Base-by-base conservation (phyloP, 192 early-diverging fungal species). In the Coemansia nantahalensis region DNA sequence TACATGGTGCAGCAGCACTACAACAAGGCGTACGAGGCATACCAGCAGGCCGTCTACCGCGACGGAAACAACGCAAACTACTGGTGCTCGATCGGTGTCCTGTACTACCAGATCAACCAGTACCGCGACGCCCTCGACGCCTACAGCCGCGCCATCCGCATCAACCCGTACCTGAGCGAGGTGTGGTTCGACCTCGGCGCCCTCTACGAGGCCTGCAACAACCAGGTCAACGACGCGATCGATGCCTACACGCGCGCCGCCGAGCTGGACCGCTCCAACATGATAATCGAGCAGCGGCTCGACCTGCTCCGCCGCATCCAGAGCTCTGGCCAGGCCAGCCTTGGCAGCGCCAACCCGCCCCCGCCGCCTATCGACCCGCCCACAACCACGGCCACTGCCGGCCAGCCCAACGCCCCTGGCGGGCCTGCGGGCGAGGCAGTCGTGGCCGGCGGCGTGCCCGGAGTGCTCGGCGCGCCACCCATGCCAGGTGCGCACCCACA, bases 151-250 rank as follows among this genome's bases (percentile, higher is more conserved):
- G 97, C 95, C 2, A 93, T 97, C 50, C 86, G 91, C 39, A 80
- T 96, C 34, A 93, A 93, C 64, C 90, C 96, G 31, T 85, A 90
- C 49, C 88, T 97, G 53, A 87, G 86, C 59, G 96, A 99, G 78
- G 93, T 99, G 4, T 99, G 96, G 96, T 97, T 91, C 47, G 88
- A 99, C 65, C 63, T 99, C 13, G 96, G 96, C 3, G 94, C 93
- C 0, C 80, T 99, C 0, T 99, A 99, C 65, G 96, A 99, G 60
- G 83, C 89, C 0, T 99, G 96, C 79, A 95, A 99, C 66, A 94
- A 94, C 75, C 96, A 99, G 70, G 84, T 92, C 38, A 85, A 83
- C 51, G 96, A 99, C 62, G 96, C 96, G 2, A 83, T 99, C 33
- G 95, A 99, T 62, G 96, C 96, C 8, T 99, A 97, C 75, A 84